These are phyloP conservation scores for Lepiota subincarnata DNA, from an alignment of 768 basidiomycete genomes.

Conservation along the genomic window DNA sequence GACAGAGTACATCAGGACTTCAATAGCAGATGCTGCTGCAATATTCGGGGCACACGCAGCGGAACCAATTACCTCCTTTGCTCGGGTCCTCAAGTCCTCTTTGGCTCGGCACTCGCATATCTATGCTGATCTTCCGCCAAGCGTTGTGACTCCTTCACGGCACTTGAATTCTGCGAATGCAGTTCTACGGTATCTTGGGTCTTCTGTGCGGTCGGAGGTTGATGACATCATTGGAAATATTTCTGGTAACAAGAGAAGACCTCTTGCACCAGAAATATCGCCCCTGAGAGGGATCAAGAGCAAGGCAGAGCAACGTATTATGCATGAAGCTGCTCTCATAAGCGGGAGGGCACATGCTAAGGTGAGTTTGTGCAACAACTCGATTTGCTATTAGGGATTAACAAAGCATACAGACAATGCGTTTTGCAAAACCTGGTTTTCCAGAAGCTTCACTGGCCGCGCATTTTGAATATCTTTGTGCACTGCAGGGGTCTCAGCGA, in stretches of 20 bases:
- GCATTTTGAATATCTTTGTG: slow-evolving; percentile 88
- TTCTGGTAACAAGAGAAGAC: slow-evolving; percentile 37
- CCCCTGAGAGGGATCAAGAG: slow-evolving; percentile 79
- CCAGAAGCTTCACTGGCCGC: slow-evolving; percentile 49
- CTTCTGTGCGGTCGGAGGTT: slow-evolving; percentile 37
- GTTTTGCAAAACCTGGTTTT: slow-evolving; percentile 48
- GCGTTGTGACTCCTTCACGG: slow-evolving; percentile 40
- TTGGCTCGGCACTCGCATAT: slow-evolving; percentile 45
- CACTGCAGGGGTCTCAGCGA: slow-evolving; percentile 73
- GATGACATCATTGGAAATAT: slow-evolving; percentile 56
- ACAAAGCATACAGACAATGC: slow-evolving; percentile 64
- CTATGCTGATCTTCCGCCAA: slow-evolving; percentile 46
- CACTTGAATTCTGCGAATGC: slow-evolving; percentile 39
- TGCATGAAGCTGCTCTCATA: slow-evolving; percentile 86
- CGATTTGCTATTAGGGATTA: neutral
- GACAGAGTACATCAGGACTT: slow-evolving; percentile 43
- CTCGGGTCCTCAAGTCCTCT: slow-evolving; percentile 53
- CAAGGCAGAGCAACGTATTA: slow-evolving; percentile 65
- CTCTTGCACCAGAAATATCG: slow-evolving; percentile 67
- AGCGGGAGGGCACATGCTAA: slow-evolving; percentile 82
- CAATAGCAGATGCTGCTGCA: slow-evolving; percentile 54
- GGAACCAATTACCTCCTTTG: slow-evolving; percentile 49
- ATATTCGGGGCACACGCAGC: slow-evolving; percentile 82
- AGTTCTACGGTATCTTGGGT: slow-evolving; percentile 49
- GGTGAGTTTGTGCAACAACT: slow-evolving; percentile 34